Conservation (phyloP, 2,329 filamentous ascomycete genomes). For the Zymoseptoria pseudotritici region DNA sequence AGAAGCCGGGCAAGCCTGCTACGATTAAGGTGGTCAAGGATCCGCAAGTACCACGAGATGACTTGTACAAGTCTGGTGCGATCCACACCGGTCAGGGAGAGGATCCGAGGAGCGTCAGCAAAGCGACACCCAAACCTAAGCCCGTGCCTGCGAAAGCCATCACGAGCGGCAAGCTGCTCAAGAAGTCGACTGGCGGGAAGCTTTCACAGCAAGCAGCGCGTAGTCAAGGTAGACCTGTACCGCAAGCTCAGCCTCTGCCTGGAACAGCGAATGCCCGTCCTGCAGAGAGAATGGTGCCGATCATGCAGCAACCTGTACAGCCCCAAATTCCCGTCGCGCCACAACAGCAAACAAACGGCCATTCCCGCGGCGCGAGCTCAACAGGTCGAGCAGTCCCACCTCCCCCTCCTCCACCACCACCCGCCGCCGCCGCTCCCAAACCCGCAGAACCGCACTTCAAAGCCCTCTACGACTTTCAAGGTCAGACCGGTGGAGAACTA, state of each 20-base stretch:
- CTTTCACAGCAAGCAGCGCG: conserved; percentile 49
- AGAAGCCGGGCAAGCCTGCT: conserved; percentile 91
- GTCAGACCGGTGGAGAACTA: conserved; percentile 78
- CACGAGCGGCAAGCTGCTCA: conserved; percentile 85
- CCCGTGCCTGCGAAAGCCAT: conserved; percentile 83
- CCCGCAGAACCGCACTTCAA: conserved; percentile 71
- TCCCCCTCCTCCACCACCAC: conserved; percentile 51
- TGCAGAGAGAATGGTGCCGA: conserved; percentile 23
- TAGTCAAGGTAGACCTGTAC: conserved; percentile 40
- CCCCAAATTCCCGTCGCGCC: conserved; percentile 32
- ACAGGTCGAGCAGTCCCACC: conserved; percentile 38
- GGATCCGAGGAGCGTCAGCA: conserved; percentile 71
- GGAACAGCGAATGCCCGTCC: conserved; percentile 20
- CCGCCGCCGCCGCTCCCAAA: conserved; percentile 54
- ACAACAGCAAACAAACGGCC: conserved; percentile 38
- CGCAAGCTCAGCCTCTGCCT: conserved; percentile 36
- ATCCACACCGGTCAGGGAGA: conserved; percentile 84
- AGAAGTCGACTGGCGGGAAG: conserved; percentile 64
- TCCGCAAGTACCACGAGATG: conserved; percentile 60
- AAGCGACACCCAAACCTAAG: conserved; percentile 79
- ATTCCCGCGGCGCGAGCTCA: conserved; percentile 35
- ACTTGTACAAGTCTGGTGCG: conserved; percentile 88
- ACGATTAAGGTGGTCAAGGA: conserved; percentile 87
- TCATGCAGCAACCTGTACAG: conserved; percentile 22
- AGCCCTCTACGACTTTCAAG: conserved; percentile 85